Evolutionary conservation across 2,329 filamentous ascomycete species (phyloP).

Genomic region (Nigrospora sphaerica): DNA sequence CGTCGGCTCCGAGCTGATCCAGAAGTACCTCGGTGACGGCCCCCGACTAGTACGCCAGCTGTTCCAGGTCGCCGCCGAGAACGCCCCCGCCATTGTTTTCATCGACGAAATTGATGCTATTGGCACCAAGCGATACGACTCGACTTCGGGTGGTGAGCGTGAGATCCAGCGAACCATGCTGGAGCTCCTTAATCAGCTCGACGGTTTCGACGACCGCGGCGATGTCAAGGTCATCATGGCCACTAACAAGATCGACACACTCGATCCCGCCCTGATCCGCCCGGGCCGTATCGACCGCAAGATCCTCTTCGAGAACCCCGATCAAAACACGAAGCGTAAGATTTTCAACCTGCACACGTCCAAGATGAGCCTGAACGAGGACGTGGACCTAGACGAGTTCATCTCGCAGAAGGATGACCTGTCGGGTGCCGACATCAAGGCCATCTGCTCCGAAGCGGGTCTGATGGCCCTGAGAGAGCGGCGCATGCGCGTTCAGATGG

Average conservation of each 20-base stretch:
- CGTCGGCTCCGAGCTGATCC: constrained; percentile 93
- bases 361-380: constrained; percentile 94
- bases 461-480: constrained; percentile 89
- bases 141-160: constrained; percentile 90
- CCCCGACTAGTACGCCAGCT: constrained; percentile 92
- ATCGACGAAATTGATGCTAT: constrained; percentile 99
- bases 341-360: constrained; percentile 97
- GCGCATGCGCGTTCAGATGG: constrained; percentile 98
- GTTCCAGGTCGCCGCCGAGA: constrained; percentile 88
- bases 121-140: constrained; percentile 97
- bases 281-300: constrained; percentile 98
- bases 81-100: constrained; percentile 95
- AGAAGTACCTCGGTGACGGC: constrained; percentile 97
- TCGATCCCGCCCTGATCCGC: constrained; percentile 92
- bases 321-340: constrained; percentile 91
- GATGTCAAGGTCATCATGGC: constrained; percentile 99
- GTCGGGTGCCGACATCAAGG: constrained; percentile 96
- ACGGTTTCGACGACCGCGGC: constrained; percentile 96
- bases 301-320: constrained; percentile 66
- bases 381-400: constrained; percentile 98
- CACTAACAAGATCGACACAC: constrained; percentile 98
- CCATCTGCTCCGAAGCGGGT: constrained; percentile 95
- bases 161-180: constrained; percentile 98
- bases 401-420: constrained; percentile 98
- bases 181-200: constrained; percentile 94